Conservation (phyloP, 352 stramenopile genomes). For the Globisporangium cederbergense region DNA sequence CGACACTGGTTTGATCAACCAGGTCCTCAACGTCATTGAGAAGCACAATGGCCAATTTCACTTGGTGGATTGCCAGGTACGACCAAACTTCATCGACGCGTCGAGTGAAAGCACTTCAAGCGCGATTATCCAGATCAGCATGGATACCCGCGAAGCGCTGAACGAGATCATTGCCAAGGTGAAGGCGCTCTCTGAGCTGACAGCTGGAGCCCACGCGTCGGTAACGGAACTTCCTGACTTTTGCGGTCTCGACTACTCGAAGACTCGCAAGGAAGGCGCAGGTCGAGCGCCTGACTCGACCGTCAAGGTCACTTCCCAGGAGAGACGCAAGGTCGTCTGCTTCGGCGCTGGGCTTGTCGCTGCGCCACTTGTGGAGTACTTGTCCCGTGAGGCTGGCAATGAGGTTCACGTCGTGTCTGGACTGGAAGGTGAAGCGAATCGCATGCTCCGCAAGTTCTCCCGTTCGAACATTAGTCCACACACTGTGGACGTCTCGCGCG, state of each 20-base stretch:
- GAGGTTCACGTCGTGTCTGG: conserved; percentile 76
- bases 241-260: conserved; percentile 74
- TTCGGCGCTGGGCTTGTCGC: conserved; percentile 85
- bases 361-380: conserved; percentile 82
- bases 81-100: conserved; percentile 59
- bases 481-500: conserved; percentile 71
- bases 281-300: conserved; percentile 25
- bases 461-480: conserved; percentile 68
- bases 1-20: conserved; percentile 95
- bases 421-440: conserved; percentile 64
- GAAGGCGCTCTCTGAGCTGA: conserved; percentile 73
- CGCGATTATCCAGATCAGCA: conserved; percentile 80
- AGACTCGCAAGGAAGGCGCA: conserved; percentile 59
- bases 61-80: conserved; percentile 90
- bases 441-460: conserved; percentile 65
- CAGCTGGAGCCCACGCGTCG: conserved; percentile 79
- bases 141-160: conserved; percentile 69
- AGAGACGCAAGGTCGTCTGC: conserved; percentile 84
- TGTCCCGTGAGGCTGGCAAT: conserved; percentile 68
- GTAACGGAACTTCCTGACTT: conserved; percentile 81
- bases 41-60: conserved; percentile 84
- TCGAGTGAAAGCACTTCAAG: conserved; percentile 51
- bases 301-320: conserved; percentile 37
- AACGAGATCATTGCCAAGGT: conserved; percentile 88
- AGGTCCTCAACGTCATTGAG: conserved; percentile 94